Percentiles rank a stretch among this genome's conserved stretches.
These are phyloP conservation scores for Fusarium zealandicum DNA, from an alignment of 2,329 filamentous ascomycete species.

Conservation along the genomic window DNA sequence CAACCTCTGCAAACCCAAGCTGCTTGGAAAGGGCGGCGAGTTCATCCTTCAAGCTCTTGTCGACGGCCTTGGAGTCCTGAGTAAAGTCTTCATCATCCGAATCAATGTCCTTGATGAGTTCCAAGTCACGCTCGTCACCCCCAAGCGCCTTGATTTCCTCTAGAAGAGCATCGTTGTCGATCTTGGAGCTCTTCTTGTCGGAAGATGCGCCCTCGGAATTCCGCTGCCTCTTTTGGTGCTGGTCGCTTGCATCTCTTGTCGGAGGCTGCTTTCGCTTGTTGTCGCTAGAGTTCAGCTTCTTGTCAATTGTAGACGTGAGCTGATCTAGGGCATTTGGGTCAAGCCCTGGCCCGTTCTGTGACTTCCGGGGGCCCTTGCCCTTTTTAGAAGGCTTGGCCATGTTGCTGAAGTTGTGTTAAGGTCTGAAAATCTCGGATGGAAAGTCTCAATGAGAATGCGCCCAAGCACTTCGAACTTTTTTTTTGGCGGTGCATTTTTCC, in stretches of 20 bases:
- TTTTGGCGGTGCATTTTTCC: conserved; percentile 30
- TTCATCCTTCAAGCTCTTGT: conserved; percentile 51
- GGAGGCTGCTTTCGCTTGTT: conserved; percentile 56
- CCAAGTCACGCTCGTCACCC: conserved; percentile 69
- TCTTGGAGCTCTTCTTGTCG: conserved; percentile 37
- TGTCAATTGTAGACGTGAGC: conserved; percentile 65
- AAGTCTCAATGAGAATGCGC: conserved; percentile 27
- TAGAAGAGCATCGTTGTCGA: conserved; percentile 55
- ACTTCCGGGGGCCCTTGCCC: conserved; percentile 42
- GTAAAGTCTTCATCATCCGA: conserved; percentile 50
- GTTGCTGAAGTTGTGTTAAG: conserved; percentile 10
- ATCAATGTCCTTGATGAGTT: conserved; percentile 63
- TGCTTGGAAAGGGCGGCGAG: conserved; percentile 50
- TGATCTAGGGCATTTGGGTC: conserved; percentile 59
- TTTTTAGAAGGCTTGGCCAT: conserved; percentile 51
- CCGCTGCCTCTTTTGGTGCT: conserved; percentile 50
- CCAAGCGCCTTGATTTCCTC: conserved; percentile 71
- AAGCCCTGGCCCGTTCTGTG: conserved; percentile 45
- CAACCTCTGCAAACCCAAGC: conserved; percentile 48
- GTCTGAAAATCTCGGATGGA: conserved; percentile 27
- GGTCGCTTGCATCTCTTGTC: conserved; percentile 44
- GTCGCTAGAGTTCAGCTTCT: conserved; percentile 53
- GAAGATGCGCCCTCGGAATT: conserved; percentile 39
- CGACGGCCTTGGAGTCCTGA: conserved; percentile 45
- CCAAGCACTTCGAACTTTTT: conserved; percentile 36